A percentile compares a stretch with the other conserved stretches of the same genome.
phyloP scores from a whole-genome alignment of 2,329 filamentous ascomycete species.

The Periglandula ipomoeae region DNA sequence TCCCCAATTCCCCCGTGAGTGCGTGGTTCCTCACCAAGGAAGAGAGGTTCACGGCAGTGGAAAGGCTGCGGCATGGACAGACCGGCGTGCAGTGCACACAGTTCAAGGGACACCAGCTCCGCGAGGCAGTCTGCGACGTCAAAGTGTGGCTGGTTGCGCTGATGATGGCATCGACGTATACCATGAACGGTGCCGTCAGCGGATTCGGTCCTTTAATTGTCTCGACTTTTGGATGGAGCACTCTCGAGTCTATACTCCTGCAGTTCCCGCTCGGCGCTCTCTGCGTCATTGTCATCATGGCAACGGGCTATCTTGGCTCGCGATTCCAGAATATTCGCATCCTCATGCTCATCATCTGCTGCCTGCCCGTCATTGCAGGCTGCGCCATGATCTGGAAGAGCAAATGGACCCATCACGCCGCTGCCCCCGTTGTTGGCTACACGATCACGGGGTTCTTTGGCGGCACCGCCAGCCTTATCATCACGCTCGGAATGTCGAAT shows the following conservation, averaged over 20 bases:
- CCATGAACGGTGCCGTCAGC: conserved; percentile 61
- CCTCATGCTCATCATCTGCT: conserved; percentile 54
- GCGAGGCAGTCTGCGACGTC: conserved; percentile 47
- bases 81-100: conserved; percentile 52
- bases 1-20: conserved; percentile 56
- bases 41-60: conserved; percentile 55
- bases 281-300: conserved; percentile 56
- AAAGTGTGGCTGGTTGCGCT: conserved; percentile 56
- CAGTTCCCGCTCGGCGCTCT: conserved; percentile 66
- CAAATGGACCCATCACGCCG: conserved; percentile 53
- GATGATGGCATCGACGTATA: conserved; percentile 64
- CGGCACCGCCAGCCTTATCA: conserved; percentile 52
- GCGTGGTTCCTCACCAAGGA: conserved; percentile 60
- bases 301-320: conserved; percentile 56
- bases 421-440: conserved; percentile 60
- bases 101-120: conserved; percentile 51
- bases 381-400: conserved; percentile 68
- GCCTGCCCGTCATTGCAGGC: conserved; percentile 65
- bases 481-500: conserved; percentile 50
- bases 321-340: conserved; percentile 54
- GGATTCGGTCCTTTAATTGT: conserved; percentile 67
- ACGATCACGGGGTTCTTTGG: conserved; percentile 66
- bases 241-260: conserved; percentile 57
- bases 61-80: conserved; percentile 52
- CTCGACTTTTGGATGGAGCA: conserved; percentile 58